Conservation (phyloP, 148 eudicot genomes). For the Amaranthus cruentus region DNA sequence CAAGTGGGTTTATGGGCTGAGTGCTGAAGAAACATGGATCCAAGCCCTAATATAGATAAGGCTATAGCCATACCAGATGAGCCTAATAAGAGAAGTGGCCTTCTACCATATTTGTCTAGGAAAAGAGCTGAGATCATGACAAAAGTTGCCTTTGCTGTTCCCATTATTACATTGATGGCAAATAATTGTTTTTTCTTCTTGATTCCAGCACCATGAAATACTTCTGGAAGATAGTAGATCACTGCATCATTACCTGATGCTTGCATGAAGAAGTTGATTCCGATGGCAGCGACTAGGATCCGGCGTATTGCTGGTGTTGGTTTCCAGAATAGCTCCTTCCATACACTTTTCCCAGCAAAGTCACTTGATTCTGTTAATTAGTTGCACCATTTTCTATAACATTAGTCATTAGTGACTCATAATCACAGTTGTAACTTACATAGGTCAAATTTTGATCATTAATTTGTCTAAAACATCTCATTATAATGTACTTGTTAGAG, state of each 20-base stretch:
- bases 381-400: not conserved
- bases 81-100: slow-evolving; percentile 73
- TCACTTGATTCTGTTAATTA: slow-evolving; percentile 24
- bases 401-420: too few relatives aligned
- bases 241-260: slow-evolving; percentile 97
- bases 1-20: slow-evolving; percentile 52
- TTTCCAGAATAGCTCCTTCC: slow-evolving; percentile 63
- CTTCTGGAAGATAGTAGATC: slow-evolving; percentile 82
- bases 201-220: slow-evolving; percentile 79
- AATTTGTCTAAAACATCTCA: too few relatives aligned
- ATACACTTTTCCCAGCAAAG: slow-evolving; percentile 58
- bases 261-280: slow-evolving; percentile 95
- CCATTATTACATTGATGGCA: slow-evolving; percentile 77
- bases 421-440: too few relatives aligned
- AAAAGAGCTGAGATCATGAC: slow-evolving; percentile 67
- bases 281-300: slow-evolving; percentile 66
- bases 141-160: slow-evolving; percentile 62
- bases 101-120: slow-evolving; percentile 70
- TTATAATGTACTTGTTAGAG: too few relatives aligned
- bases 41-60: slow-evolving; percentile 51
- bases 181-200: slow-evolving; percentile 39
- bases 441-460: too few relatives aligned
- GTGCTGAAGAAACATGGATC: slow-evolving; percentile 56
- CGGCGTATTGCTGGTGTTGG: slow-evolving; percentile 50
- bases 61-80: slow-evolving; percentile 61